Conservation (phyloP, 2,329 filamentous ascomycete genomes). For the Penicillium nordicum region DNA sequence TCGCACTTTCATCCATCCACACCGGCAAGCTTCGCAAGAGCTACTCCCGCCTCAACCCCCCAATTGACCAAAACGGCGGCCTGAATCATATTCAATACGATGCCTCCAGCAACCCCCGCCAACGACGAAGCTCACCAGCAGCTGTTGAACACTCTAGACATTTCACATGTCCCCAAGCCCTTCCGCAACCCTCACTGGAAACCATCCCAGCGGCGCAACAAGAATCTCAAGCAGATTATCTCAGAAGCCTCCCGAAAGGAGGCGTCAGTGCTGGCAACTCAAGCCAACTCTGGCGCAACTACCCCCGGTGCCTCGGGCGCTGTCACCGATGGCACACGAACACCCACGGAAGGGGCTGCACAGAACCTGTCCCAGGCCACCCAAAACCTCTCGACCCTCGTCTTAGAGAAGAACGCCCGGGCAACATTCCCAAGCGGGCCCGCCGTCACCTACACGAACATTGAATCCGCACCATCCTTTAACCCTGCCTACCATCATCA, state of each 20-base stretch:
- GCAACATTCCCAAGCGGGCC: constrained; percentile 55
- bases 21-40: neutral
- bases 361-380: constrained; percentile 85
- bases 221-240: constrained; percentile 96
- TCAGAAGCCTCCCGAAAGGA: constrained; percentile 85
- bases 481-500: constrained; percentile 72
- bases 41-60: constrained; percentile 14
- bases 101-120: constrained; percentile 62
- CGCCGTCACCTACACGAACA: constrained; percentile 87
- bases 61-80: neutral
- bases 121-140: constrained; percentile 80
- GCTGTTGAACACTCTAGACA: constrained; percentile 88
- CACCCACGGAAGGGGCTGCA: constrained; percentile 45
- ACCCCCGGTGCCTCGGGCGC: constrained; percentile 54
- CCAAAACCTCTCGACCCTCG: constrained; percentile 79
- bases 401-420: constrained; percentile 72
- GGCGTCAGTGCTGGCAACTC: constrained; percentile 80
- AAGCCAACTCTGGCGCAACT: constrained; percentile 74
- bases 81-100: constrained; percentile 32
- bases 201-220: constrained; percentile 92
- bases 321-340: constrained; percentile 42
- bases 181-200: constrained; percentile 92
- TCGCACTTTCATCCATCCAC: neutral
- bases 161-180: constrained; percentile 77
- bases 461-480: constrained; percentile 88